Conservation (phyloP, 345 rosid species). For the Bretschneidera sinensis region DNA sequence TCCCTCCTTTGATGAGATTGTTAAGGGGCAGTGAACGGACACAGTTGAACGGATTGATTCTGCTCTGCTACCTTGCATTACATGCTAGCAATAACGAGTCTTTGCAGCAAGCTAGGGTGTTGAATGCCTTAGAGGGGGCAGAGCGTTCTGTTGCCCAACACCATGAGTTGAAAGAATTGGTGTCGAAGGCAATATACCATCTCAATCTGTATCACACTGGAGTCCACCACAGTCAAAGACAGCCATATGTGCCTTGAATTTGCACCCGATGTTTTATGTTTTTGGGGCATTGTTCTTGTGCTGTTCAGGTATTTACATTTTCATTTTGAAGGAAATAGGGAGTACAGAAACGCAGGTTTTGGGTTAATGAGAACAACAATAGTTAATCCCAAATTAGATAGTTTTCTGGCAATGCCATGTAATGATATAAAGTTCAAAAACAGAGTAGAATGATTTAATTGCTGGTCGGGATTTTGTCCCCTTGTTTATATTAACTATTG, state of each 20-base stretch:
- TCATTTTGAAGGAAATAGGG: neutral
- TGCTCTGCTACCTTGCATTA: slow-evolving; percentile 73
- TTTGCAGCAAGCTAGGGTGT: slow-evolving; percentile 65
- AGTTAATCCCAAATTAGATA: neutral
- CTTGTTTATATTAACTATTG: too few species aligned
- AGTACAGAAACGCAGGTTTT: neutral
- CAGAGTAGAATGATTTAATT: neutral
- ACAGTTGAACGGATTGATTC: slow-evolving; percentile 51
- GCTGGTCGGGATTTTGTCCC: too few species aligned
- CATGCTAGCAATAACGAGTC: slow-evolving; percentile 55
- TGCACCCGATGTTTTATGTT: too few species aligned
- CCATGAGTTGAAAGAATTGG: slow-evolving; percentile 66
- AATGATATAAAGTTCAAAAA: too few species aligned
- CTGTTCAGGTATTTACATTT: too few species aligned
- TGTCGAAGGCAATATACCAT: slow-evolving; percentile 50
- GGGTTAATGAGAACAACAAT: neutral
- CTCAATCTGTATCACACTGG: slow-evolving; percentile 58
- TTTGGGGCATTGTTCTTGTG: too few species aligned
- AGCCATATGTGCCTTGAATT: slow-evolving; percentile 15
- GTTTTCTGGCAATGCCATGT: neutral
- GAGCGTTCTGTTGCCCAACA: slow-evolving; percentile 51
- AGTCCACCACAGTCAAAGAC: slow-evolving; percentile 50
- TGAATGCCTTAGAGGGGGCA: slow-evolving; percentile 77
- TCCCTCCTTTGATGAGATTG: slow-evolving; percentile 57
- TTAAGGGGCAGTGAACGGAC: slow-evolving; percentile 52